These are phyloP conservation scores for Cladosporium sp. DNA, from an alignment of 2,329 filamentous ascomycete species.

Conservation along the genomic window DNA sequence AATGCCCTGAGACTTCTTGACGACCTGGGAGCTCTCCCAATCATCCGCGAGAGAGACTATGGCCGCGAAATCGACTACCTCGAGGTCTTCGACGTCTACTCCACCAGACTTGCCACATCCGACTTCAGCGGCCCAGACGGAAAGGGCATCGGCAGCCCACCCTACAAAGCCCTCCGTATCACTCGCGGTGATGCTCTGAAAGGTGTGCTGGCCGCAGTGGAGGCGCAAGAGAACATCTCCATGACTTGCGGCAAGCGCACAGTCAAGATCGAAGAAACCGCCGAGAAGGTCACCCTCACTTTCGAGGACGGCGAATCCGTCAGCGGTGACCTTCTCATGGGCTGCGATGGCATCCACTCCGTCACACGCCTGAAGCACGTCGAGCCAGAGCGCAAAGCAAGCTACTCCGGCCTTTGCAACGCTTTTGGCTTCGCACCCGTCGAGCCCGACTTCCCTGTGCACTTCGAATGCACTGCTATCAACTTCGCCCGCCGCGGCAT, in stretches of 20 bases:
- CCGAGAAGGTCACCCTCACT: constrained; percentile 31
- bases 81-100: constrained; percentile 44
- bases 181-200: constrained; percentile 42
- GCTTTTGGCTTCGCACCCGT: constrained; percentile 43
- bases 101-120: constrained; percentile 40
- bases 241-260: constrained; percentile 43
- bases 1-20: constrained; percentile 41
- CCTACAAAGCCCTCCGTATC: constrained; percentile 42
- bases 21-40: constrained; percentile 31
- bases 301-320: constrained; percentile 34
- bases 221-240: constrained; percentile 38
- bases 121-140: constrained; percentile 40
- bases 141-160: constrained; percentile 41
- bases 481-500: constrained; percentile 44
- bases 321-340: constrained; percentile 33
- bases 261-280: constrained; percentile 36
- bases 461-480: constrained; percentile 42
- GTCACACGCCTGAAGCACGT: constrained; percentile 42
- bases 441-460: constrained; percentile 32
- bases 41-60: constrained; percentile 37
- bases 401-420: constrained; percentile 44
- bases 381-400: constrained; percentile 39
- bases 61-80: constrained; percentile 41
- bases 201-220: constrained; percentile 39
- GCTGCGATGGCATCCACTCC: constrained; percentile 37